Evolutionary conservation across 768 basidiomycete genomes (phyloP).

Genomic region (Pulveroboletus ravenelii): DNA sequence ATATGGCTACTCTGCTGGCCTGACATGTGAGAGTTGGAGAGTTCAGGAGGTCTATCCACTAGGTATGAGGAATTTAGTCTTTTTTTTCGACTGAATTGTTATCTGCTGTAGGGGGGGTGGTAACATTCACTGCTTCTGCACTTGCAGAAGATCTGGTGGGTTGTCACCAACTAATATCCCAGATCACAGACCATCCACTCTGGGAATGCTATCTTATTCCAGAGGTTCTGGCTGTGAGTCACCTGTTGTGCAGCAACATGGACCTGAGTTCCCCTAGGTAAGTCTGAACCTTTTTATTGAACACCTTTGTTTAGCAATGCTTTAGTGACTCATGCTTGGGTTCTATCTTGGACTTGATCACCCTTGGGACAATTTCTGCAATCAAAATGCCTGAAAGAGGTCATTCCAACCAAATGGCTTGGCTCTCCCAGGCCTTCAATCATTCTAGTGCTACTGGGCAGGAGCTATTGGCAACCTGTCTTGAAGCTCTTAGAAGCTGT

Average conservation of each 20-base stretch:
- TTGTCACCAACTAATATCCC: slow-evolving; percentile 43
- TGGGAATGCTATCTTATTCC: slow-evolving; percentile 70
- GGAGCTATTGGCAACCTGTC: slow-evolving; percentile 39
- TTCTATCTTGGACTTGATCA: slow-evolving; percentile 33
- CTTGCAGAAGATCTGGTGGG: slow-evolving; percentile 51
- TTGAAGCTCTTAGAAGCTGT: slow-evolving; percentile 22
- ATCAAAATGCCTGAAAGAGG: slow-evolving; percentile 44
- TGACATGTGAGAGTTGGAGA: slow-evolving; percentile 54
- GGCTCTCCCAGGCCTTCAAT: slow-evolving; percentile 23
- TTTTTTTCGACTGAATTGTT: not conserved
- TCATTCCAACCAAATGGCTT: slow-evolving; percentile 18
- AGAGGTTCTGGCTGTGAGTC: slow-evolving; percentile 49
- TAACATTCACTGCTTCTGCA: slow-evolving; percentile 64
- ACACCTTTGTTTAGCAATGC: not conserved
- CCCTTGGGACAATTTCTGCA: slow-evolving; percentile 53
- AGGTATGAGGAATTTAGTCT: slow-evolving; percentile 39
- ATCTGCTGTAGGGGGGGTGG: slow-evolving; percentile 53
- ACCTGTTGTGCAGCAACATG: slow-evolving; percentile 10
- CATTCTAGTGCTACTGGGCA: slow-evolving; percentile 23
- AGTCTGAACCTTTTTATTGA: not conserved
- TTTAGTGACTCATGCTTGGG: slow-evolving; percentile 13
- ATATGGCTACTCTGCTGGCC: slow-evolving; percentile 58
- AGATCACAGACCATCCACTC: slow-evolving; percentile 54
- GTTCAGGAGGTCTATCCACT: slow-evolving; percentile 62
- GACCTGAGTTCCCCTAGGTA: slow-evolving; percentile 1